Percentiles rank a stretch among this genome's conserved stretches.
phyloP scores from a whole-genome alignment of 139 green algal species.

The Volvox africanus region DNA sequence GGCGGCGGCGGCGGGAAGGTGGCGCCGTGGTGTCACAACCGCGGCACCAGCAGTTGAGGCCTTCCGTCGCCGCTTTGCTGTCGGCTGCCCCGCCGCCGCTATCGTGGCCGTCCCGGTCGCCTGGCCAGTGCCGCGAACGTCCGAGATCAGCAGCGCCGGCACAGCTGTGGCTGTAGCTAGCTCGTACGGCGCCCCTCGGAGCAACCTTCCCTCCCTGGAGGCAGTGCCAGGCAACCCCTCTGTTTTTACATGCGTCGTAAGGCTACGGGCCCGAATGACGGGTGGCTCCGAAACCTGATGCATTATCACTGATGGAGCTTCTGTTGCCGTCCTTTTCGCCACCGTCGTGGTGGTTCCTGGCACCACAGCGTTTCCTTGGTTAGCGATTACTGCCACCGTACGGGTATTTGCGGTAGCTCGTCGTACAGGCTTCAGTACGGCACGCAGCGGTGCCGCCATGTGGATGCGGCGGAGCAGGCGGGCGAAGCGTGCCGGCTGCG shows the following conservation, averaged over 20 bases:
- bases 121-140: background rate
- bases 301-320: background rate
- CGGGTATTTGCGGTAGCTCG: too few relatives aligned
- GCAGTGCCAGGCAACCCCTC: too few relatives aligned
- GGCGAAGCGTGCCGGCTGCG: background rate
- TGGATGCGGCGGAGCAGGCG: background rate
- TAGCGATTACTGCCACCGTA: background rate
- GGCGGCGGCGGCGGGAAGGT: too few relatives aligned
- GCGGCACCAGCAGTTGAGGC: too few relatives aligned
- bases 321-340: background rate
- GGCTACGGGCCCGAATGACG: background rate
- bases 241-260: background rate
- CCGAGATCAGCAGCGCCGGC: background rate
- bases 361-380: background rate
- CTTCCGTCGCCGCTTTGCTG: too few relatives aligned
- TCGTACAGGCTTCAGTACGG: background rate
- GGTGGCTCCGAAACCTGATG: background rate
- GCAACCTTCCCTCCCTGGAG: too few relatives aligned
- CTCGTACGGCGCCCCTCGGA: background rate
- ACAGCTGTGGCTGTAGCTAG: background rate
- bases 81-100: background rate
- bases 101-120: background rate
- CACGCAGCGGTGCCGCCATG: conserved; percentile 6
- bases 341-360: background rate
- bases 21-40: background rate